Base-by-base conservation (phyloP, 2,329 filamentous ascomycete species). In the Magnaporthiopsis incrustans region DNA sequence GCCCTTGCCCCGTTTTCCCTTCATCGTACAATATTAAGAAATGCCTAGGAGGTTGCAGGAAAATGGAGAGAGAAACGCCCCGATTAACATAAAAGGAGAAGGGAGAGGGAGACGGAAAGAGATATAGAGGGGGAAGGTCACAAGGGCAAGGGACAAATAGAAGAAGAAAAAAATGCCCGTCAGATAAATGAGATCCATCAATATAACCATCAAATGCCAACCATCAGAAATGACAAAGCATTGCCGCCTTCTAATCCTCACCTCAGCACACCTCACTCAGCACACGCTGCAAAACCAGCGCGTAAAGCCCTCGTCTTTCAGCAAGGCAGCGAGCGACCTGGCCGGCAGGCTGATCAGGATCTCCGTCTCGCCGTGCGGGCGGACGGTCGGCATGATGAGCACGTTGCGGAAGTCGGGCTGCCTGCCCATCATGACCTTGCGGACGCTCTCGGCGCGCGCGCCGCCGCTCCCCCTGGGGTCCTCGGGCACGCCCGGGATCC, bases 351-450 rank as follows among this genome's bases (percentile, higher is more conserved):
- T 75, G 7, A 76, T 65, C 14, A 75, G 67, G 25, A 75, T 65
- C 67, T 76, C 74, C 32, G 73, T 71, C 3, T 65, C 64, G 8
- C 60, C 61, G 2, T 70, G 68, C 4, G 66, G 65, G 22, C 64
- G 61, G 53, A 66, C 67, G 7, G 73, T 72, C 33, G 74, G 75
- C 65, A 76, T 64, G 59, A 76, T 71, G 56, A 77, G 63, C 0
- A 70, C 71, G 1, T 72, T 72, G 18, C 71, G 71, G 67, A 73
- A 68, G 56, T 63, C 61, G 61, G 12, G 15, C 61, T 33, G 35
- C 72, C 69, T 71, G 73, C 27, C 61, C 66, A 6, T 67, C 68
- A 67, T 73, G 71, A 38, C 30, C 68, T 72, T 70, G 8, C 74
- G 72, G 4, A 77, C 68, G 2, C 69, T 67, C n/a, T 73, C 73